These are phyloP conservation scores for Ogataea neopini DNA, from an alignment of 805 yeast genomes.

Conservation along the genomic window DNA sequence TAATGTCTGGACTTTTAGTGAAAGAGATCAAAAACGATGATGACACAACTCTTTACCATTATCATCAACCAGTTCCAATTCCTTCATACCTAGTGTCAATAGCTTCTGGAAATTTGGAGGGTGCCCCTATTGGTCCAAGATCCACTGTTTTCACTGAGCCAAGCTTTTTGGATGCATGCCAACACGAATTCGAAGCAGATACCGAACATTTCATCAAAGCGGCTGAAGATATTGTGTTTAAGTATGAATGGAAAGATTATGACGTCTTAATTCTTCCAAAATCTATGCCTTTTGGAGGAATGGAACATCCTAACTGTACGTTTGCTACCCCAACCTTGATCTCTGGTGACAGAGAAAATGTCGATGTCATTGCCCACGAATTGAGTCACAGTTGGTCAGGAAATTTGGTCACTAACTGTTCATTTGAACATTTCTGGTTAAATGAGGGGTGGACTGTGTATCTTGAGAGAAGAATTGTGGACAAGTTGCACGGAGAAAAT, in stretches of 20 bases:
- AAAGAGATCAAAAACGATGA: slow-evolving; percentile 35
- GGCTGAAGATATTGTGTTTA: slow-evolving; percentile 75
- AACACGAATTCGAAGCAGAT: slow-evolving; percentile 78
- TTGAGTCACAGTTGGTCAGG: slow-evolving; percentile 94
- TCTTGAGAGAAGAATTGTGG: slow-evolving; percentile 80
- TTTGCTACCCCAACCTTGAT: slow-evolving; percentile 89
- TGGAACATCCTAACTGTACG: slow-evolving; percentile 92
- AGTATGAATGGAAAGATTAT: slow-evolving; percentile 83
- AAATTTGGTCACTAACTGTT: slow-evolving; percentile 82
- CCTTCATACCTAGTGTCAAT: slow-evolving; percentile 83
- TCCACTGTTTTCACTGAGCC: slow-evolving; percentile 84
- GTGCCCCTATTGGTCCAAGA: slow-evolving; percentile 79
- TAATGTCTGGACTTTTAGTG: slow-evolving; percentile 60
- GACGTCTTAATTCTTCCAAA: slow-evolving; percentile 80
- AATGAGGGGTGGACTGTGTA: slow-evolving; percentile 98
- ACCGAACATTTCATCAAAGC: slow-evolving; percentile 76
- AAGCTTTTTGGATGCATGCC: slow-evolving; percentile 60
- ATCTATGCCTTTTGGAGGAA: slow-evolving; percentile 85
- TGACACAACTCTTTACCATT: slow-evolving; percentile 41
- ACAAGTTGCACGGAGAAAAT: slow-evolving; percentile 74
- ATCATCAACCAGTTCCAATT: slow-evolving; percentile 77
- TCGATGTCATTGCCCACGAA: slow-evolving; percentile 91
- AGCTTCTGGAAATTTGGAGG: slow-evolving; percentile 76
- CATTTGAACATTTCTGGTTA: slow-evolving; percentile 94
- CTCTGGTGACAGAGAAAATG: slow-evolving; percentile 81